Evolutionary conservation across 805 yeast genomes (phyloP), one percentile per base, ranked within the genome.

Genomic region (Metschnikowia shivogae): DNA sequence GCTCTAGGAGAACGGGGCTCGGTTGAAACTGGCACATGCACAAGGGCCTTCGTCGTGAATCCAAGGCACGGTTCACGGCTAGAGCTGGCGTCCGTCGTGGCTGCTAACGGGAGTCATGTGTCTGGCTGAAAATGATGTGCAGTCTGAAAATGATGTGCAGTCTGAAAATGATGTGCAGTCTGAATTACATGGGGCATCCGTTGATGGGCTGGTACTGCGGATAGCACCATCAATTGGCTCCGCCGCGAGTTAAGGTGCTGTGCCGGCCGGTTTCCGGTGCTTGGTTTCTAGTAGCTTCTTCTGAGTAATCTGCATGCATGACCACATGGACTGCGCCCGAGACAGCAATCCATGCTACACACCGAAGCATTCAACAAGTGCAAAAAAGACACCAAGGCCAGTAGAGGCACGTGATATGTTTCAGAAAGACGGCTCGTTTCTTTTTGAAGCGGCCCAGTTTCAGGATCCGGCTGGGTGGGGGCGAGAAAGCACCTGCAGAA

Each of bases 401-500:
- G 12, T 17, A 12, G 26, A 3, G 26, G 26, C 40, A 37, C 40
- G 33, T 28, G 33, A 36, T 17, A 17, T 12, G 26, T 28, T 11
- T 13, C 40, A 27, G 11, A 6, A 11, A n/a, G 14, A 13, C 8
- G 12, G 20, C 28, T 22, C 29, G 34, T 38, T 38, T 30, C 29
- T 38, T 38, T 38, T 38, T 38, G n/a, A 13, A 17, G 20, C 12
- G 11, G 9, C 11, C 19, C n/a, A 32, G 14, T 5, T n/a, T 6
- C 6, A 29, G 32, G 34, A 14, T 13, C 11, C 10, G n/a, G n/a
- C 29, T 28, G 19, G 20, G 13, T 20, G 12, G 29, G 19, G 36
- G 42, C 10, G 9, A 27, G 30, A 14, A 31, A 13, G 36, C 34
- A 32, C 42, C 42, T 39, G 42, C 42, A 39, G 24, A 39, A 39